These are phyloP conservation scores for Hypoxylon crocopeplum DNA, from an alignment of 495 filamentous ascomycete genomes.

Conservation along the genomic window DNA sequence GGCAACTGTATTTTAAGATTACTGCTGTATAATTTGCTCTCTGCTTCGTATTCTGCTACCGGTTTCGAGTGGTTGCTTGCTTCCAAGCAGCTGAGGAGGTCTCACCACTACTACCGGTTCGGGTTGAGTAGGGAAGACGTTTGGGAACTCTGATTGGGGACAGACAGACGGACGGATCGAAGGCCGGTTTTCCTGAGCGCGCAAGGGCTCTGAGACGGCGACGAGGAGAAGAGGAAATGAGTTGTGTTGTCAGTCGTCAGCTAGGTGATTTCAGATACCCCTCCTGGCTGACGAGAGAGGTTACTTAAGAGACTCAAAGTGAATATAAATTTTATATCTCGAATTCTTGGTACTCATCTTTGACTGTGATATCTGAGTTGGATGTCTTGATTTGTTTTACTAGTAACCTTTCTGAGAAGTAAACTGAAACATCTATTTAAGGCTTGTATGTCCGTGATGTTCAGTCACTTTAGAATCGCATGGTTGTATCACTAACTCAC, in stretches of 20 bases:
- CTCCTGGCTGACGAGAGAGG: conserved; percentile 30
- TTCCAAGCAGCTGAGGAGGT: not conserved
- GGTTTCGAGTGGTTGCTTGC: conserved; percentile 11
- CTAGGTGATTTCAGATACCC: conserved; percentile 41
- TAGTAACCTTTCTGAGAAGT: no score
- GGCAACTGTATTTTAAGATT: conserved; percentile 20
- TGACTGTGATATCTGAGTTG: not conserved
- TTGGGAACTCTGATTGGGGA: conserved; percentile 22
- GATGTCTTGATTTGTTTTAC: no score
- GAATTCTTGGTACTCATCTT: conserved; percentile 1
- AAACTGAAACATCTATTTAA: not conserved
- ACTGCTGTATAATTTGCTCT: conserved; percentile 38
- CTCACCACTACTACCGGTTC: conserved; percentile 17
- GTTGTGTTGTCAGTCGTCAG: conserved; percentile 21
- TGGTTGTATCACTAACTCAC: no score
- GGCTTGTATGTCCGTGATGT: no score
- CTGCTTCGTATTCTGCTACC: conserved; percentile 17
- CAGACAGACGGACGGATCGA: not conserved
- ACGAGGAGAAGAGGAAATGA: conserved; percentile 9
- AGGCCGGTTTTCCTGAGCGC: conserved; percentile 11
- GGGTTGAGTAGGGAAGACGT: conserved; percentile 12
- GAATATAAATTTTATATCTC: conserved; percentile 32
- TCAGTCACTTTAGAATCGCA: no score
- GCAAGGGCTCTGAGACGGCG: conserved; percentile 24
- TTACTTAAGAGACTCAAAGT: conserved; percentile 26